phyloP scores from a whole-genome alignment of 148 eudicot genomes.

The Heliamphora exappendiculata region DNA sequence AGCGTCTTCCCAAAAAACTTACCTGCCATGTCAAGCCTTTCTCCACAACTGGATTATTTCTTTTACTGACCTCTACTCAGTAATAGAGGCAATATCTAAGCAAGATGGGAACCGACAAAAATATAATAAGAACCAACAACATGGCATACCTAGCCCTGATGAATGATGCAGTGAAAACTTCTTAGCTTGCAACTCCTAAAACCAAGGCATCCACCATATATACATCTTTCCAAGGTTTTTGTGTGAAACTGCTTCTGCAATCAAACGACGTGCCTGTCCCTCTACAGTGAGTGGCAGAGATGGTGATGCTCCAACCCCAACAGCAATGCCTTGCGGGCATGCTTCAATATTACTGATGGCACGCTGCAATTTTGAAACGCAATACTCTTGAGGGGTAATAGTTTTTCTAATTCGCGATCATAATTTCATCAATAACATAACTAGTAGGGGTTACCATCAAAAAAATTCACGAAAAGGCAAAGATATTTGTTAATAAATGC shows the following conservation, averaged over 20 bases:
- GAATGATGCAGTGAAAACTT: background rate
- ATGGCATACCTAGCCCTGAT: conserved; percentile 4
- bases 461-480: background rate
- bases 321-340: conserved; percentile 81
- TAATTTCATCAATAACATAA: background rate
- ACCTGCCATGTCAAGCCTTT: no score
- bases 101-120: background rate
- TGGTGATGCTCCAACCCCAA: conserved; percentile 96
- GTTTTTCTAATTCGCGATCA: background rate
- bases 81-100: background rate
- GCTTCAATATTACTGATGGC: conserved; percentile 92
- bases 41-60: no score
- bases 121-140: background rate
- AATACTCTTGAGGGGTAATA: background rate
- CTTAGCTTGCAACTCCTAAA: conserved; percentile 24
- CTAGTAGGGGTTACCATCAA: background rate
- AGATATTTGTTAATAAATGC: no score
- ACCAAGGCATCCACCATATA: conserved; percentile 99
- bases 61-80: no score
- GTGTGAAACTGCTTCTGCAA: conserved; percentile 94
- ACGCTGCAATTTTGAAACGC: conserved; percentile 47
- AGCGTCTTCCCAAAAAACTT: no score
- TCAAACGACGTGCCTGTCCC: conserved; percentile 94
- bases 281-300: conserved; percentile 97
- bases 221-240: conserved; percentile 97